Evolutionary conservation across 805 yeast species (phyloP), one percentile per base, ranked within the genome.

Genomic region (Lipomyces lipofer): DNA sequence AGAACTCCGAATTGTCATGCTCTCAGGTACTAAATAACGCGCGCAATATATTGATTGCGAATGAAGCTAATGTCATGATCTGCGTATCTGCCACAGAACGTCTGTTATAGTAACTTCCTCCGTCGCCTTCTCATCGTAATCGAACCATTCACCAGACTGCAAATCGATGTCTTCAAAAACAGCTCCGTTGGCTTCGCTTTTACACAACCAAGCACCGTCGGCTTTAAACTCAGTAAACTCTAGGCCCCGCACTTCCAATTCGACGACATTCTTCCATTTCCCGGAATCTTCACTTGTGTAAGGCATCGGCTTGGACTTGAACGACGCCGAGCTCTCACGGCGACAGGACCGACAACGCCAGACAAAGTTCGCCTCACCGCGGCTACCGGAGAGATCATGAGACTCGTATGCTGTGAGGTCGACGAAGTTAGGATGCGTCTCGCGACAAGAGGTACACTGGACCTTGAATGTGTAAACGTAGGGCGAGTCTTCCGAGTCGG

Each of bases 101-200:
- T 88, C 91, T 0, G 86, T 82, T 13, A 94, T 78, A 21, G 91
- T 81, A 17, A 90, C 97, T 69, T 92, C 97, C 40, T 75, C 80
- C 10, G 82, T 80, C 6, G 86, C 84, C 61, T 83, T 80, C 52
- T 94, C 98, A 68, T 94, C 98, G 67, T 91, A 94, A 65, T 94
- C 99, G 67, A 84, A 94, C 91, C 96, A 91, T 67, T 94, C 98
- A 49, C 81, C 83, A 24, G 88, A 96, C 33, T 76, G 79, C 27
- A 90, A 73, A 52, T 86, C 94, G 24, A 89, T 78, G 27, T 86
- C 88, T 4, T 66, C 66, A 65, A 86, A 88, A 49, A 67, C 69
- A 8, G 85, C 75, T 10, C 72, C 69, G 2, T 80, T 68, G 12
- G 79, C 83, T 4, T 71, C 75, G 10, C 87, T 86, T 38, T 66